Percentiles rank a stretch among this genome's conserved stretches.
Evolutionary conservation across 148 eudicot genomes (phyloP).

Genomic region (Vaccinium vitisidaea): DNA sequence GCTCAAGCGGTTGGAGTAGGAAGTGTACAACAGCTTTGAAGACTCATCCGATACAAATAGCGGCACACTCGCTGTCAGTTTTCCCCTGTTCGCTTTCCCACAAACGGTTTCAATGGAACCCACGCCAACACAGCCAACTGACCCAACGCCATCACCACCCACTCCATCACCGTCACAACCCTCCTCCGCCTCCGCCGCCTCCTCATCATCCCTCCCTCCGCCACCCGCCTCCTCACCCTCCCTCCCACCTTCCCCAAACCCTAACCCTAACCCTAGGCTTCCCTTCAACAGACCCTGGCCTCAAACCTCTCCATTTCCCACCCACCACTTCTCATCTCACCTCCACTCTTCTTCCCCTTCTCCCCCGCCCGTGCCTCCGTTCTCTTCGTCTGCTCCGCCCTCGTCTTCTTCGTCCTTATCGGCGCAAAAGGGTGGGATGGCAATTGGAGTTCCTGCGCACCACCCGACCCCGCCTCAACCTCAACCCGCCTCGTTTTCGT

Average conservation of each 20-base stretch:
- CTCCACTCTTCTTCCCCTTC: slow-evolving; percentile 31
- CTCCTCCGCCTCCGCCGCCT: slow-evolving; percentile 6
- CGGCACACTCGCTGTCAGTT: not conserved
- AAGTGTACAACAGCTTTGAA: not conserved
- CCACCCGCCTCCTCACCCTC: slow-evolving; percentile 24
- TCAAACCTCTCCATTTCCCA: slow-evolving; percentile 34
- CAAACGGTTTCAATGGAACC: slow-evolving; percentile 18
- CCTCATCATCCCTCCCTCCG: slow-evolving; percentile 19
- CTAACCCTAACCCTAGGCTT: slow-evolving; percentile 40
- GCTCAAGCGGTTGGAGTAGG: too few relatives aligned
- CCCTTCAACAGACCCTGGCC: slow-evolving; percentile 53
- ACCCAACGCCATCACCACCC: slow-evolving; percentile 15
- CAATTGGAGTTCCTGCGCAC: slow-evolving; percentile 70
- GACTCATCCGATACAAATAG: not conserved
- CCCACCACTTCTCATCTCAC: slow-evolving; percentile 34
- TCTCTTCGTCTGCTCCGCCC: slow-evolving; percentile 12
- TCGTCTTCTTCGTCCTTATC: slow-evolving; percentile 15
- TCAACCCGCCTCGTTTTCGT: slow-evolving; percentile 40
- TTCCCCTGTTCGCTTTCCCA: not conserved
- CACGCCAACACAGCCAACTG: slow-evolving; percentile 20
- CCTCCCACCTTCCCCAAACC: slow-evolving; percentile 31
- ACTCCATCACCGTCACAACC: slow-evolving; percentile 18
- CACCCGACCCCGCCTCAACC: slow-evolving; percentile 31
- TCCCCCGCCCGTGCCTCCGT: slow-evolving; percentile 25
- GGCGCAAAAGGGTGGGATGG: slow-evolving; percentile 51